A percentile compares a stretch with the other conserved stretches of the same genome.
Evolutionary conservation across 2,329 filamentous ascomycete genomes (phyloP).

Genomic region (Paraconiothyrium sp.): DNA sequence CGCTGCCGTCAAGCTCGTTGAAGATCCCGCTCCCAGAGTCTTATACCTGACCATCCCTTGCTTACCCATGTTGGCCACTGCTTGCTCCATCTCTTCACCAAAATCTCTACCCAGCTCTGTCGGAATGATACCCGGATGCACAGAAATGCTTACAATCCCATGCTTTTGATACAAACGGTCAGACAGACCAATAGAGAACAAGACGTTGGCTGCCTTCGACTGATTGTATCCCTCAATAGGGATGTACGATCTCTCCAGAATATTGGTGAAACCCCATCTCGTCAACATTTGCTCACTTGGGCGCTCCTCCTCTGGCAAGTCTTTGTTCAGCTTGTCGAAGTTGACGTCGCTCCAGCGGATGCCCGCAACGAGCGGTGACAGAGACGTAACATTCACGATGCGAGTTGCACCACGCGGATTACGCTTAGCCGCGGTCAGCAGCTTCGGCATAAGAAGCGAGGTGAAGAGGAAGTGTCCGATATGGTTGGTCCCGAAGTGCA

Average conservation of each 20-base stretch:
- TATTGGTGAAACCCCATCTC: constrained; percentile 1
- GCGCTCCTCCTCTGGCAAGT: constrained; percentile 13
- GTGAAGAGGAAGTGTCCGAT: constrained; percentile 55
- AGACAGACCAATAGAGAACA: constrained; percentile 14
- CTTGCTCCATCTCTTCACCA: background rate
- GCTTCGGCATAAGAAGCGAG: constrained; percentile 49
- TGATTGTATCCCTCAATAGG: constrained; percentile 23
- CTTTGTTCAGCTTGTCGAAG: constrained; percentile 15
- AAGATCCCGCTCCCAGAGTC: background rate
- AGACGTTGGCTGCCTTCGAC: constrained; percentile 24
- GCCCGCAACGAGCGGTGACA: constrained; percentile 4
- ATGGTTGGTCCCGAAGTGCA: constrained; percentile 45
- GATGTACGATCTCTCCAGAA: constrained; percentile 11
- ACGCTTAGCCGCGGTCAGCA: constrained; percentile 44
- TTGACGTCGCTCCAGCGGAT: constrained; percentile 21
- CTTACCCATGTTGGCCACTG: background rate
- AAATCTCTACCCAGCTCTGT: constrained; percentile 8
- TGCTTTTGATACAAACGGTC: constrained; percentile 8
- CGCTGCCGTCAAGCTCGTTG: constrained; percentile 7
- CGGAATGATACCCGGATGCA: constrained; percentile 12
- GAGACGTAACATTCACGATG: constrained; percentile 15
- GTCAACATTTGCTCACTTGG: background rate
- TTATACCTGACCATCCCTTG: background rate
- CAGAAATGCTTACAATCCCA: constrained; percentile 5
- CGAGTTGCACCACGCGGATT: constrained; percentile 14